Percentiles rank a stretch among this genome's conserved stretches.
phyloP scores from a whole-genome alignment of 352 stramenopile species.

The Pythium guiyangense region DNA sequence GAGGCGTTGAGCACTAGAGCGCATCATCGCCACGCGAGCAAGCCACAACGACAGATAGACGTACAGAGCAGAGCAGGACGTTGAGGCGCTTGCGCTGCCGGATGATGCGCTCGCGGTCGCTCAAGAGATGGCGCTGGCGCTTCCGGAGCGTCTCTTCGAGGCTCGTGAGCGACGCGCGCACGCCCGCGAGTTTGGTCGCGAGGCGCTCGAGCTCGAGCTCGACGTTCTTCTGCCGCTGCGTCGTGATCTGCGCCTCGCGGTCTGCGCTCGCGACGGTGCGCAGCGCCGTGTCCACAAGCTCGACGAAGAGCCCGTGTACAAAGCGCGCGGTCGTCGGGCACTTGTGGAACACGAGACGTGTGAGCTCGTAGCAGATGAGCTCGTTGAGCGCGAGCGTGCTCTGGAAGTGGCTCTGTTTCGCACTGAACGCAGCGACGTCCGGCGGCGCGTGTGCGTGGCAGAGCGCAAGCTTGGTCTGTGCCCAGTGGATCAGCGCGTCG shows the following conservation, averaged over 20 bases:
- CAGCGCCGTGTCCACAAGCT: slow-evolving; percentile 24
- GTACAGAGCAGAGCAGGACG: slow-evolving; percentile 30
- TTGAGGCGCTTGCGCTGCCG: slow-evolving; percentile 51
- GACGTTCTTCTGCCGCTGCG: slow-evolving; percentile 39
- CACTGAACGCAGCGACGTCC: background rate
- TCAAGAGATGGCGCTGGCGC: slow-evolving; percentile 29
- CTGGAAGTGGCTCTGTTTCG: slow-evolving; percentile 14
- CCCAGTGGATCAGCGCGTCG: slow-evolving; percentile 31
- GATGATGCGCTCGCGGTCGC: slow-evolving; percentile 40
- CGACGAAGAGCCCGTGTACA: slow-evolving; percentile 39
- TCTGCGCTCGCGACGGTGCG: slow-evolving; percentile 25
- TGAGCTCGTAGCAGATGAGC: slow-evolving; percentile 37
- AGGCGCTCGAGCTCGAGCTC: slow-evolving; percentile 32
- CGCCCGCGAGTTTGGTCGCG: slow-evolving; percentile 13
- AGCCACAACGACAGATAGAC: background rate
- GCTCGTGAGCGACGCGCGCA: slow-evolving; percentile 17
- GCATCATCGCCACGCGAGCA: background rate
- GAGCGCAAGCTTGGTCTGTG: slow-evolving; percentile 9
- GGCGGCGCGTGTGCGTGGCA: background rate
- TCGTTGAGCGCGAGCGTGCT: slow-evolving; percentile 24
- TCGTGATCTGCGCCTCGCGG: slow-evolving; percentile 28
- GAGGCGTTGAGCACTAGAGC: background rate
- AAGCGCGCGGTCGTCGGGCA: slow-evolving; percentile 51
- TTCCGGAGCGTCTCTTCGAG: slow-evolving; percentile 33
- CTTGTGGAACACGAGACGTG: slow-evolving; percentile 48